Evolutionary conservation across 1,284 basidiomycete species (phyloP).

Genomic region (Apiotrichum montevideense): DNA sequence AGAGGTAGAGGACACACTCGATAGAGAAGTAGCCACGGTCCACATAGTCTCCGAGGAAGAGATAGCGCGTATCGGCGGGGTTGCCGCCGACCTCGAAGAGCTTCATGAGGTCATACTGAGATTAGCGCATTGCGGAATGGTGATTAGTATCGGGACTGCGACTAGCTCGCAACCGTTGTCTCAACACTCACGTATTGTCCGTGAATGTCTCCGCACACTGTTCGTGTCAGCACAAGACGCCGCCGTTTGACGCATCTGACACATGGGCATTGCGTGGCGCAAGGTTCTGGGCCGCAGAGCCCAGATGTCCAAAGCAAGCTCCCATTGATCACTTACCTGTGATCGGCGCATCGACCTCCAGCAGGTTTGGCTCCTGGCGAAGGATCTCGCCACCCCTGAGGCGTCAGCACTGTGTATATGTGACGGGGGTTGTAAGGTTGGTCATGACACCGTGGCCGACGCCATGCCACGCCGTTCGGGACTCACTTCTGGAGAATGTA

Average conservation of each 20-base stretch:
- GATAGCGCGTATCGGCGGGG: conserved; percentile 82
- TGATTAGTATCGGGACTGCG: too few species aligned
- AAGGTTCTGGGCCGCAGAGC: too few species aligned
- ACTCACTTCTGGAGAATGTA: conserved; percentile 69
- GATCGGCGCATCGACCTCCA: conserved; percentile 87
- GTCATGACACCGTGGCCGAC: too few species aligned
- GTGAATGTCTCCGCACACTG: conserved; percentile 93
- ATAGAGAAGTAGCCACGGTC: conserved; percentile 95
- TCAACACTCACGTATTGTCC: conserved; percentile 77
- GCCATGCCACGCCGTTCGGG: too few species aligned
- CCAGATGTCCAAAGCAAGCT: too few species aligned
- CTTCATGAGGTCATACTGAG: conserved; percentile 94
- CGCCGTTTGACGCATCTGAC: too few species aligned
- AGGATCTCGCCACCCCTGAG: conserved; percentile 66
- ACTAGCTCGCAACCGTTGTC: too few species aligned
- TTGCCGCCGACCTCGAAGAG: conserved; percentile 94
- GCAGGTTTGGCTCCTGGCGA: conserved; percentile 75
- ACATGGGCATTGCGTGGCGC: too few species aligned
- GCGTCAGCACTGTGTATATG: conserved; percentile 1
- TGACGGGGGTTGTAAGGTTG: too few species aligned
- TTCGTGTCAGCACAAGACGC: too few species aligned
- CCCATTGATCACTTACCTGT: conserved; percentile 59
- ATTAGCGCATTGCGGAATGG: background rate
- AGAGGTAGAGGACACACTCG: conserved; percentile 90
- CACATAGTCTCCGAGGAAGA: conserved; percentile 98